phyloP scores from a whole-genome alignment of 345 rosid genomes.

The Eucalyptus brandiana region DNA sequence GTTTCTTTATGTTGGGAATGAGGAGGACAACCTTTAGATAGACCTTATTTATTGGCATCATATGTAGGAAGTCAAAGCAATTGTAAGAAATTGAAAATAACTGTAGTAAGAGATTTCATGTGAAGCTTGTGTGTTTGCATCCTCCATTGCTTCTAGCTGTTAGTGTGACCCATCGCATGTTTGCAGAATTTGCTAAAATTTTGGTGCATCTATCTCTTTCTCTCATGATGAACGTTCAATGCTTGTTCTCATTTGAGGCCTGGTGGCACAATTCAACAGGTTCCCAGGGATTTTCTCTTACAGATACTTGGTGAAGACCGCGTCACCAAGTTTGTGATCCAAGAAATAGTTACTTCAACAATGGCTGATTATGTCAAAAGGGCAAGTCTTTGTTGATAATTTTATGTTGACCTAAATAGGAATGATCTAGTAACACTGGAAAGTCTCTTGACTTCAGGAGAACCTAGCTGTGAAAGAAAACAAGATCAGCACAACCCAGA shows the following conservation, averaged over 20 bases:
- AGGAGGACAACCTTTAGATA: not conserved
- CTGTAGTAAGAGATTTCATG: not conserved
- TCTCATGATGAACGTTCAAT: not conserved
- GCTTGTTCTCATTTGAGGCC: not conserved
- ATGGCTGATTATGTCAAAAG: constrained; percentile 42
- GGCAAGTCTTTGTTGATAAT: constrained; percentile 5
- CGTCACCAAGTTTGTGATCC: constrained; percentile 46
- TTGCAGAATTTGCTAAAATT: not conserved
- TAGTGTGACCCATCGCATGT: not conserved
- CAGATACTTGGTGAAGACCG: constrained; percentile 42
- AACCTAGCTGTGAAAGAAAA: constrained; percentile 41
- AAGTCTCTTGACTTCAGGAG: constrained; percentile 12
- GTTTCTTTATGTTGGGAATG: not conserved
- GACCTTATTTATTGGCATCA: not conserved
- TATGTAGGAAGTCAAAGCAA: not conserved
- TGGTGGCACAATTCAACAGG: constrained; percentile 8
- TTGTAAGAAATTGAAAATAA: not conserved
- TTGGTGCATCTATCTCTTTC: not conserved
- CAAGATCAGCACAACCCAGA: constrained; percentile 39
- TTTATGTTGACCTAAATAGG: not conserved
- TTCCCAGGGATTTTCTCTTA: constrained; percentile 39
- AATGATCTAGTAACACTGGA: not conserved
- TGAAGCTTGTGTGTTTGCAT: not conserved
- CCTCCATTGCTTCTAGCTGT: not conserved
- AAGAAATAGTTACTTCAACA: constrained; percentile 55